phyloP scores from a whole-genome alignment of 805 yeast species.

The Pichia exigua region DNA sequence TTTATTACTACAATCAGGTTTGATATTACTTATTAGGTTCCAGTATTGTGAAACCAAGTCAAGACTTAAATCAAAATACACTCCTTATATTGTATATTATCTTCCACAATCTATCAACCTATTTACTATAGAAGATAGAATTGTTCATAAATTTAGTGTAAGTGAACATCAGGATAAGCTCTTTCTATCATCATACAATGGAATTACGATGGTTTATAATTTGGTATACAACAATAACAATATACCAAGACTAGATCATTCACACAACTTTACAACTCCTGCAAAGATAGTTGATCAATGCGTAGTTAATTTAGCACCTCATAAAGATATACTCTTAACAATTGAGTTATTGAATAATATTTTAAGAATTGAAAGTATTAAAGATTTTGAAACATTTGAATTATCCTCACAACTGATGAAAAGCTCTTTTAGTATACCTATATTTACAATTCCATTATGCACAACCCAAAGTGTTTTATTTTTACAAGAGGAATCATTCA shows the following conservation, averaged over 20 bases:
- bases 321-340: neutral
- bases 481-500: constrained; percentile 19
- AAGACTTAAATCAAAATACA: neutral
- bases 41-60: neutral
- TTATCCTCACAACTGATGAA: constrained; percentile 4
- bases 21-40: neutral
- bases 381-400: neutral
- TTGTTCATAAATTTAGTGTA: neutral
- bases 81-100: neutral
- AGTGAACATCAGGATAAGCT: neutral
- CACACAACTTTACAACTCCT: neutral
- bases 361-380: neutral
- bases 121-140: neutral
- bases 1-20: neutral
- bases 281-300: constrained; percentile 2
- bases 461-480: constrained; percentile 21
- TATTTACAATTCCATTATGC: constrained; percentile 19
- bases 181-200: neutral
- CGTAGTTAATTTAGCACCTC: neutral
- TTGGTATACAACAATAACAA: neutral
- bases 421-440: constrained; percentile 24
- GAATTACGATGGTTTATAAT: neutral
- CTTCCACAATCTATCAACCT: neutral
- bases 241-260: neutral
- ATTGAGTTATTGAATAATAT: neutral